Evolutionary conservation across 352 stramenopile species (phyloP), one percentile per base, ranked within the genome.

Genomic region (Sclerospora graminicola): DNA sequence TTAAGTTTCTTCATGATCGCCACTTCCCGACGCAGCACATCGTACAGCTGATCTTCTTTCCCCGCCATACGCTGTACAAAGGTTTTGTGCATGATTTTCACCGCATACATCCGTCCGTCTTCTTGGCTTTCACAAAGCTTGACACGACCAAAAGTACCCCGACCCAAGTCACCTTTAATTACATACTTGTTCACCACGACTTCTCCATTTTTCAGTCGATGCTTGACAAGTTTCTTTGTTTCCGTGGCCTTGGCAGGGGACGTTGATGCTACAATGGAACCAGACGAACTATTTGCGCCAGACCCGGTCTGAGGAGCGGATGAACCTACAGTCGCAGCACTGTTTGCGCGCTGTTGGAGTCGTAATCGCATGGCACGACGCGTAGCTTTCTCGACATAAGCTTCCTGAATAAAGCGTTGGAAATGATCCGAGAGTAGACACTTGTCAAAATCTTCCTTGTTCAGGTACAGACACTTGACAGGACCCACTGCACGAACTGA

Each of bases 1-100:
- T 81, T 86, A 2, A 98, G 67, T 46, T 96, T 96, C 63, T 97
- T 97, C 92, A 98, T 97, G 48, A 98, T 97, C 8, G 86, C 88
- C 16, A 97, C 93, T 60, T 98, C 92, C 16, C 83, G 73, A 7
- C 79, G 74, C 43, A 93, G 37, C 16, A 84, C 81, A 36, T 89
- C 81, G 40, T 90, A 80, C 5, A 90, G 49, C 46, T 85, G 79
- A 45, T 93, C 81, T 45, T 93, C 81, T 36, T 89, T 89, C 19
- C 73, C 76, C 15, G 77, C 75, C 75, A 93, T 89, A 33, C 79
- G 81, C 51, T 89, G 79, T n/a, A 90, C 74, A 37, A 93, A 93
- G 34, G 76, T 90, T 63, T 87, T 88, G 54, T 89, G 76, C 74
- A 93, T 87, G 54, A 93, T 93, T 61, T 93, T 93, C 41, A 93